phyloP scores from a whole-genome alignment of 306 rosid genomes.

The Cucumis hystrix region DNA sequence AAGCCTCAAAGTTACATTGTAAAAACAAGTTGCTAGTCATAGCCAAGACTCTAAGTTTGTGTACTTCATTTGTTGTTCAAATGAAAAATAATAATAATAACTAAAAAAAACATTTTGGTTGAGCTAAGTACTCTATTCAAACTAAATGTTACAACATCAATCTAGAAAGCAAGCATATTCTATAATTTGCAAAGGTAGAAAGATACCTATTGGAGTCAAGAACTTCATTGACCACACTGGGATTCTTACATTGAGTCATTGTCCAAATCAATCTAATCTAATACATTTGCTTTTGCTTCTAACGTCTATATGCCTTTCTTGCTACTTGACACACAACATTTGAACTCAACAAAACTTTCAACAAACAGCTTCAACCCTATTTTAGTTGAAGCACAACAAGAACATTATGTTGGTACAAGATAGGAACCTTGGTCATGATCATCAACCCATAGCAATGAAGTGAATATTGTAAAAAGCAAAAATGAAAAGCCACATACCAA shows the following conservation, averaged over 20 bases:
- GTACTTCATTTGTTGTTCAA: no score
- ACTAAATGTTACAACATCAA: not conserved
- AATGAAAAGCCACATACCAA: constrained; percentile 47
- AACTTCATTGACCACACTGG: not conserved
- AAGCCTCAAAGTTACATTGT: no score
- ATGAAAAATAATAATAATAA: no score
- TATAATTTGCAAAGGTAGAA: not conserved
- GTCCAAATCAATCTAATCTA: not conserved
- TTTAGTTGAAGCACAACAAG: not conserved
- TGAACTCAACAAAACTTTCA: not conserved
- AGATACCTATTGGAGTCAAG: not conserved
- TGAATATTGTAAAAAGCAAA: constrained; percentile 28
- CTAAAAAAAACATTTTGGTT: not conserved
- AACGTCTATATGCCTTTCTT: not conserved
- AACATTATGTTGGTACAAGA: constrained; percentile 60
- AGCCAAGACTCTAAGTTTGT: no score
- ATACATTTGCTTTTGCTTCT: not conserved
- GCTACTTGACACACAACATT: not conserved
- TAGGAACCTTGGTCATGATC: constrained; percentile 34
- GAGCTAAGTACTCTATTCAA: not conserved
- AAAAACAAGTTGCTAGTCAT: no score
- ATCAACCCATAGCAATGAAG: constrained; percentile 42
- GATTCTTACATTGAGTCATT: not conserved
- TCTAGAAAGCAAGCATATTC: not conserved
- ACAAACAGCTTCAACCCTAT: not conserved